Evolutionary conservation across 1,284 basidiomycete genomes (phyloP).

Genomic region (Ustilago shanxiensis): DNA sequence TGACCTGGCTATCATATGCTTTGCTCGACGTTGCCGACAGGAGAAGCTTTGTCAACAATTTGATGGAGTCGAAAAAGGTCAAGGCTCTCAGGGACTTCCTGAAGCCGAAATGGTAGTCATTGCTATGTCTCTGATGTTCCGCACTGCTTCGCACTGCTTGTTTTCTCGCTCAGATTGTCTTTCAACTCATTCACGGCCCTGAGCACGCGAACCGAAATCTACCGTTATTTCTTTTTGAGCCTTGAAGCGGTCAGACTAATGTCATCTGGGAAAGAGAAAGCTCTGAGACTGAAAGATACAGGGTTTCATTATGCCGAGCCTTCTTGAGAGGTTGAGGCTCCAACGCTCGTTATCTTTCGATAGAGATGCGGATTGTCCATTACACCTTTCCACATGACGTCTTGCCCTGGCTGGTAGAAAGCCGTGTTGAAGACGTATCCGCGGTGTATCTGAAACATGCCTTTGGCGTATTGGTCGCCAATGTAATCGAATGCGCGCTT

Average conservation of each 20-base stretch:
- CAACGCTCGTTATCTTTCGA: background rate
- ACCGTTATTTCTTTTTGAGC: no score
- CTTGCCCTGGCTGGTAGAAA: background rate
- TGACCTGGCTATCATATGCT: slow-evolving; percentile 20
- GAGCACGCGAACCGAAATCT: no score
- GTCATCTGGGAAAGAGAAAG: background rate
- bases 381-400: background rate
- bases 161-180: no score
- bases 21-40: background rate
- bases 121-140: no score
- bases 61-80: background rate
- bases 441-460: background rate
- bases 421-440: background rate
- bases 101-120: no score
- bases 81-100: background rate
- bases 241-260: no score
- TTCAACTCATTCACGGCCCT: no score
- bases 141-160: background rate
- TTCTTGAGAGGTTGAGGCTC: background rate
- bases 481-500: background rate
- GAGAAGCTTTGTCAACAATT: background rate
- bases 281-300: background rate
- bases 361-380: background rate
- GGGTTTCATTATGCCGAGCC: background rate
- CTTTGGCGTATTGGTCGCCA: background rate